phyloP scores from a whole-genome alignment of 768 basidiomycete species.

The Lentinula sp. region DNA sequence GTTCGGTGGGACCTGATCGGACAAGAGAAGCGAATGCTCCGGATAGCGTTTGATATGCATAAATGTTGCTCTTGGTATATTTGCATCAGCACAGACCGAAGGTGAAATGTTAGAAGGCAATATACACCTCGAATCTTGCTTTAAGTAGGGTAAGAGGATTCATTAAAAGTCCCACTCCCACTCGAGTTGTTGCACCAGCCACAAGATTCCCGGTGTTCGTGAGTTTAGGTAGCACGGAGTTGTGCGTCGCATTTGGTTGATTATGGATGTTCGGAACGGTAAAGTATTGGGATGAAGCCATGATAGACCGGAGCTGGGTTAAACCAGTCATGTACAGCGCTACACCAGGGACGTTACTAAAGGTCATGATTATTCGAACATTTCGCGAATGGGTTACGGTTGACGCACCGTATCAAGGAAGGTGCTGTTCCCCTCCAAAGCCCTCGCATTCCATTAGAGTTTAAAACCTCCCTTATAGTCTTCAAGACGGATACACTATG shows the following conservation, averaged over 20 bases:
- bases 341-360: slow-evolving; percentile 88
- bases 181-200: slow-evolving; percentile 78
- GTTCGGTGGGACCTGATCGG: slow-evolving; percentile 71
- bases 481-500: slow-evolving; percentile 36
- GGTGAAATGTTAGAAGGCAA: not conserved
- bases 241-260: slow-evolving; percentile 11
- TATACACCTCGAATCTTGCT: slow-evolving; percentile 80
- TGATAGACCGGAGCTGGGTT: slow-evolving; percentile 70
- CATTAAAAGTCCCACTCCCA: slow-evolving; percentile 74
- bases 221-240: slow-evolving; percentile 63
- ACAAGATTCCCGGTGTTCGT: slow-evolving; percentile 77
- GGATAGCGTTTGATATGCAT: slow-evolving; percentile 58
- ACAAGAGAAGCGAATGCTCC: slow-evolving; percentile 54
- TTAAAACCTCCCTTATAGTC: slow-evolving; percentile 52
- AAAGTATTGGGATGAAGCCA: slow-evolving; percentile 74
- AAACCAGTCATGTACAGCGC: slow-evolving; percentile 88
- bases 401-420: slow-evolving; percentile 60
- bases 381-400: not conserved
- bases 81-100: not conserved
- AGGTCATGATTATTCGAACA: slow-evolving; percentile 1
- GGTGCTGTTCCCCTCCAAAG: slow-evolving; percentile 88
- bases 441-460: slow-evolving; percentile 58
- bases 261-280: slow-evolving; percentile 24
- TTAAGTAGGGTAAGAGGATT: slow-evolving; percentile 92
- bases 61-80: slow-evolving; percentile 64